phyloP scores from a whole-genome alignment of 2,329 filamentous ascomycete species.

The Bipolaris cookei region DNA sequence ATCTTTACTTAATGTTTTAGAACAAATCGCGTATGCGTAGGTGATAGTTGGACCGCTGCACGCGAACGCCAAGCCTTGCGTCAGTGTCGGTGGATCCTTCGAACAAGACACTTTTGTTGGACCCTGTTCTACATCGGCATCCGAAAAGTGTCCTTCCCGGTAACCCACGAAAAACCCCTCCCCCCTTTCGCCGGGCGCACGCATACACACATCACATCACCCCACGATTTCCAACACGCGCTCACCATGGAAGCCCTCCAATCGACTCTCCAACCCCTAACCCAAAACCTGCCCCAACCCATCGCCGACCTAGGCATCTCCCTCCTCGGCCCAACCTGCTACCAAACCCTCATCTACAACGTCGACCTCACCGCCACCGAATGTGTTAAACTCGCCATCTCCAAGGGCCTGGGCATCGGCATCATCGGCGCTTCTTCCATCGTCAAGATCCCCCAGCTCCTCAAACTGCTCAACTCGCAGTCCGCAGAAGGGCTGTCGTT shows the following conservation, averaged over 20 bases:
- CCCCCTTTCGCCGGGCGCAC: not conserved
- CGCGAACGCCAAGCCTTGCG: constrained; percentile 18
- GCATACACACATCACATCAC: not conserved
- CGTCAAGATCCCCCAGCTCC: constrained; percentile 95
- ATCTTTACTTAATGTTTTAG: not conserved
- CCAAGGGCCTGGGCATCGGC: constrained; percentile 89
- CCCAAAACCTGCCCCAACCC: constrained; percentile 53
- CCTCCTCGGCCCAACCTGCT: constrained; percentile 83
- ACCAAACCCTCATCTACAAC: constrained; percentile 83
- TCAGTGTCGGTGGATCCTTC: constrained; percentile 13
- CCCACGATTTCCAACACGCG: not conserved
- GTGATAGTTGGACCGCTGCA: not conserved
- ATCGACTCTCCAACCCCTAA: constrained; percentile 40
- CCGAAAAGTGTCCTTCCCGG: constrained; percentile 16
- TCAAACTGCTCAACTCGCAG: constrained; percentile 83
- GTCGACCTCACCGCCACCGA: constrained; percentile 76
- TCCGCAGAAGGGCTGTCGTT: constrained; percentile 87
- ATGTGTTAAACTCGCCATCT: constrained; percentile 88
- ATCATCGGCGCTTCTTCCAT: constrained; percentile 90
- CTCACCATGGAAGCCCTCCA: constrained; percentile 55
- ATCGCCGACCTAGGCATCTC: constrained; percentile 42
- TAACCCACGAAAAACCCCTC: not conserved
- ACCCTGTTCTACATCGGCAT: constrained; percentile 2
- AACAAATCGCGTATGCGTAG: not conserved
- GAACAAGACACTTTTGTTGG: not conserved